Base-by-base conservation (phyloP, 2,329 filamentous ascomycete genomes). In the Aquanectria penicillioides region DNA sequence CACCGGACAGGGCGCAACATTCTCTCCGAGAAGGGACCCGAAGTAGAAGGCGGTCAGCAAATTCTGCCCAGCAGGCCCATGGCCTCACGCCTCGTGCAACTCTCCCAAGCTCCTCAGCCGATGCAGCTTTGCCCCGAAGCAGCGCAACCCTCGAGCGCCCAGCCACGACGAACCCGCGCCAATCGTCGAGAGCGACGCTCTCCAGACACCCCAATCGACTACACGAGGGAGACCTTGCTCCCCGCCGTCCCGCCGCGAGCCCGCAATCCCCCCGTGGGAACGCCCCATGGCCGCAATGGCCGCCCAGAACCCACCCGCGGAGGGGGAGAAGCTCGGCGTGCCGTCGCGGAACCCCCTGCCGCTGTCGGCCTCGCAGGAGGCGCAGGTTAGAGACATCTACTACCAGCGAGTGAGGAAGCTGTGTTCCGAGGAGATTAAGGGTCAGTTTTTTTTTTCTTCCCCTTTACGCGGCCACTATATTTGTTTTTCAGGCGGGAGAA, bases 331-430 rank as follows among this genome's bases (percentile, higher is more conserved):
- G 56, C 69, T 74, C 48, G 72, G 72, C 18, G 79, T 87, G 71
- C 88, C 87, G 18, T 88, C 86, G 37, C 85, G 87, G 67, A 95
- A 94, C 71, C 94, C 94, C 13, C 80, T 97, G 37, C 94, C 94
- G 23, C 83, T 97, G 56, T 94, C 92, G 22, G 87, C 92, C 10
- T 84, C 88, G 18, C 92, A 96, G 76, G 92, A 96, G 81, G 82
- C 87, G 4, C 91, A 95, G 77, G 91, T 96, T 55, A 86, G 90
- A 69, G 89, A 93, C 67, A 78, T 95, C 9, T 96, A 91, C 75
- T 87, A 94, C 78, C 89, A 91, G 67, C 85, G 91, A 57, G 93
- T 97, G 61, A 85, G 93, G 65, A 82, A 81, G 28, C 82, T 89
- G 69, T 97, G 94, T 78, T 87, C 87, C 5, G 84, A 86, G 0